Evolutionary conservation across 2,329 filamentous ascomycete species (phyloP).

Genomic region (Triangularia verruculosa): DNA sequence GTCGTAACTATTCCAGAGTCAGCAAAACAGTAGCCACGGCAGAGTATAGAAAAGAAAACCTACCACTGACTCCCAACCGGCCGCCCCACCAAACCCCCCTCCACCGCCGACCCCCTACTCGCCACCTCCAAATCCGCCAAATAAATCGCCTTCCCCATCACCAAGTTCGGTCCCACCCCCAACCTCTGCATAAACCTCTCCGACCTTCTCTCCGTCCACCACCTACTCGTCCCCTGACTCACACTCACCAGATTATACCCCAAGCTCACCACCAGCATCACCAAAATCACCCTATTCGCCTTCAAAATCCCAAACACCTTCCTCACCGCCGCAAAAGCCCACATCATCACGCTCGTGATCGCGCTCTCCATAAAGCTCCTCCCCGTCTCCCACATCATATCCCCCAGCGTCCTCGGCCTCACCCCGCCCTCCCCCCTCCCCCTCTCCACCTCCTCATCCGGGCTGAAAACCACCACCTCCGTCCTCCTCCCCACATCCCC

Average conservation of each 20-base stretch:
- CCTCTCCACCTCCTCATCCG: constrained; percentile 39
- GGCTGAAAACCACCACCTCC: constrained; percentile 58
- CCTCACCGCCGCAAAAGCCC: constrained; percentile 63
- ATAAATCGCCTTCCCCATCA: constrained; percentile 85
- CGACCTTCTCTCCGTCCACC: constrained; percentile 84
- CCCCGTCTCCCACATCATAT: constrained; percentile 69
- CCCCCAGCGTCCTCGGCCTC: constrained; percentile 59
- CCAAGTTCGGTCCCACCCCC: constrained; percentile 72
- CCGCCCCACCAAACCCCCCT: constrained; percentile 32
- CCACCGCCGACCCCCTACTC: constrained; percentile 36
- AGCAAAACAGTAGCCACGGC: background rate
- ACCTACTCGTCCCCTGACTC: constrained; percentile 68
- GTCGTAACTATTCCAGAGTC: constrained; percentile 45
- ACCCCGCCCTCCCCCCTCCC: constrained; percentile 52
- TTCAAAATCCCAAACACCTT: constrained; percentile 66
- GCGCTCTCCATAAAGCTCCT: constrained; percentile 73
- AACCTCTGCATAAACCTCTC: constrained; percentile 76
- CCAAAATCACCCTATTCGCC: constrained; percentile 72
- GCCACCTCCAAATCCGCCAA: constrained; percentile 74
- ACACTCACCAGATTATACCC: constrained; percentile 73
- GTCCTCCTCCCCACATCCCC: constrained; percentile 70
- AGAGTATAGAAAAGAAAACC: constrained; percentile 22
- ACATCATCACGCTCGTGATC: constrained; percentile 73
- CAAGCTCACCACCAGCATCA: constrained; percentile 65
- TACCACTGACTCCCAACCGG: constrained; percentile 51